Evolutionary conservation across 345 rosid genomes (phyloP), one percentile per base, ranked within the genome.

Genomic region (Cardamine chenopodiifolia): DNA sequence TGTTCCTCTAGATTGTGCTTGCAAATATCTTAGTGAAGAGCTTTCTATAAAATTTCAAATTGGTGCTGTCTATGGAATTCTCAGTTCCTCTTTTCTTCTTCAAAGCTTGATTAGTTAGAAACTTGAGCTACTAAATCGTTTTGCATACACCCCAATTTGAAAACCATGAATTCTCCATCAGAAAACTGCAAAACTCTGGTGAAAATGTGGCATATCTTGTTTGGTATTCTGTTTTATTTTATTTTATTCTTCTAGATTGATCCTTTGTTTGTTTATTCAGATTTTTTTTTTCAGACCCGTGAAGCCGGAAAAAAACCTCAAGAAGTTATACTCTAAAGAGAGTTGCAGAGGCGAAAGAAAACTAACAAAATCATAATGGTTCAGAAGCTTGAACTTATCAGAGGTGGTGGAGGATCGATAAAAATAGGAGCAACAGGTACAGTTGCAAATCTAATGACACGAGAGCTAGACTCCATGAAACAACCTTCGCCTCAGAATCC

Each of bases 341-440:
- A 32, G 45, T 64, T 25, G 55, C 67, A 58, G 10, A 44, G 31
- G 28, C 42, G 35, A 49, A 56, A 74, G 60, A 37, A 76, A 81
- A 73, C 54, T 10, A 15, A 57, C 29, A 23, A 15, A 20, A 28
- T 55, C 64, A 64, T 23, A 64, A 91, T 92, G 99, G 92, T 77
- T 75, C 96, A 84, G 82, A 86, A 84, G 68, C 86, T 88, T 52
- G 97, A 92, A 88, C 79, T 86, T 72, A 81, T 86, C 81, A 87
- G 71, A 80, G 88, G 89, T 20, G 93, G 91, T 66, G 97, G 97
- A 75, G 99, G 97, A 74, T 86, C 97, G 19, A 83, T 92, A 78
- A 87, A 76, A 80, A 82, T 95, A 20, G 99, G 99, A 57, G 80
- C 97, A 5, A 92, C 88, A 1, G 97, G 99, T 71, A 90, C 93